Evolutionary conservation across 495 filamentous ascomycete species (phyloP), one percentile per base, ranked within the genome.

Genomic region (Penicillium parvum): DNA sequence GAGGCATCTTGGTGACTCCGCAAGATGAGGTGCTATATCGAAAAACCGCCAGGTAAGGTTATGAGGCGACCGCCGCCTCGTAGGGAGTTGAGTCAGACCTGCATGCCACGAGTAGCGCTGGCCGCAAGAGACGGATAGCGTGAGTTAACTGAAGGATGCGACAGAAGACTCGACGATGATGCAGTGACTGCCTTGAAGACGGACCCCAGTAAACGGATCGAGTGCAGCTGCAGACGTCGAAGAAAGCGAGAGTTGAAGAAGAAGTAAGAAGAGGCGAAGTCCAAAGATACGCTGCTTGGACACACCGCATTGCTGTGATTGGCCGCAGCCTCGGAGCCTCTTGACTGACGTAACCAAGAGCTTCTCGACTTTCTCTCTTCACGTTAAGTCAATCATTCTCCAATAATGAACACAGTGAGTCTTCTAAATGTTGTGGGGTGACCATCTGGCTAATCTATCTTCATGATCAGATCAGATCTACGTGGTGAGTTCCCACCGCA

Each of bases 1-100:
- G 71, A 32, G 85, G 82, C 86, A 90, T 90, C 28, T 26, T 61
- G 27, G 9, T 7, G 8, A 16, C 16, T 19, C 2, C n/a, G n/a
- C n/a, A n/a, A n/a, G n/a, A n/a, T n/a, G n/a, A n/a, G n/a, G n/a
- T n/a, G n/a, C n/a, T n/a, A n/a, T n/a, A n/a, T n/a, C n/a, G n/a
- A n/a, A n/a, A n/a, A n/a, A n/a, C n/a, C n/a, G n/a, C n/a, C n/a
- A n/a, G n/a, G n/a, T n/a, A n/a, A n/a, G n/a, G 18, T n/a, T 5
- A 19, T 47, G 43, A 52, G 47, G 45, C 45, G 51, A 52, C 11
- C 20, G 16, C 33, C 45, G 45, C 57, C 49, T 47, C 42, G 35
- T 33, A 10, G 5, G n/a, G 23, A 32, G 32, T 11, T 12, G 23
- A 20, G 47, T 61, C 48, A 61, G 14, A 27, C 28, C 44, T 45